Conservation (phyloP, 2,329 filamentous ascomycete species). For the Trichoderma sp. region DNA sequence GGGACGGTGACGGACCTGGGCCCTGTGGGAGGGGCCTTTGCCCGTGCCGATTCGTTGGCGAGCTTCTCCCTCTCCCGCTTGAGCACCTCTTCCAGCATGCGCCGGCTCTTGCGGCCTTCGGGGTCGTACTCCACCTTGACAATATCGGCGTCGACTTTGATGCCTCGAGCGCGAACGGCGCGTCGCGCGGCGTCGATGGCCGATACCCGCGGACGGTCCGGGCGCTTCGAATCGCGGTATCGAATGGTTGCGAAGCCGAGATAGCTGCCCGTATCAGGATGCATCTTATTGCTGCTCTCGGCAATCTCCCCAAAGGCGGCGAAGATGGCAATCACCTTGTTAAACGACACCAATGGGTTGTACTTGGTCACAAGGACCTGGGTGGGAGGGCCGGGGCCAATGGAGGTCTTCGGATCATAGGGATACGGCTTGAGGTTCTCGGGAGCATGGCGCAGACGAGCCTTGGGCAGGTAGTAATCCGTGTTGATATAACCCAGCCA, state of each 20-base stretch:
- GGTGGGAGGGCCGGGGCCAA: slow-evolving; percentile 85
- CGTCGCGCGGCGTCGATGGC: slow-evolving; percentile 80
- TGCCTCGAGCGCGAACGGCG: slow-evolving; percentile 75
- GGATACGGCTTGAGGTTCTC: slow-evolving; percentile 81
- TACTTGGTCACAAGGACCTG: slow-evolving; percentile 96
- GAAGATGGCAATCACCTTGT: slow-evolving; percentile 75
- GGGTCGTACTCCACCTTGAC: slow-evolving; percentile 88
- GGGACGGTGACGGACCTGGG: slow-evolving; percentile 40
- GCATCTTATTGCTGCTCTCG: slow-evolving; percentile 89
- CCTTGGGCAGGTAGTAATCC: slow-evolving; percentile 70
- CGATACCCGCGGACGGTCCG: slow-evolving; percentile 52
- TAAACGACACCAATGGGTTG: slow-evolving; percentile 82
- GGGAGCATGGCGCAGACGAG: slow-evolving; percentile 69
- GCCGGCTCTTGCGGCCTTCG: slow-evolving; percentile 79
- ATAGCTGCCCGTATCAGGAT: slow-evolving; percentile 91
- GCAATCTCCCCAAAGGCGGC: slow-evolving; percentile 83
- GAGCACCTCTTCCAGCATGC: slow-evolving; percentile 74
- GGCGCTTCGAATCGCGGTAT: slow-evolving; percentile 71
- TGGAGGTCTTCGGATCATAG: slow-evolving; percentile 79
- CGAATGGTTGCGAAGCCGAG: slow-evolving; percentile 90
- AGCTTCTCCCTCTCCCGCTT: slow-evolving; percentile 67
- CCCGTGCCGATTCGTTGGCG: slow-evolving; percentile 42
- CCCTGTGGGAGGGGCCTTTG: slow-evolving; percentile 44
- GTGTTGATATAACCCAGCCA: slow-evolving; percentile 68
- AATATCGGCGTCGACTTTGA: slow-evolving; percentile 74